Conservation (phyloP, 2,329 filamentous ascomycete species). For the Hansfordia pulvinata region DNA sequence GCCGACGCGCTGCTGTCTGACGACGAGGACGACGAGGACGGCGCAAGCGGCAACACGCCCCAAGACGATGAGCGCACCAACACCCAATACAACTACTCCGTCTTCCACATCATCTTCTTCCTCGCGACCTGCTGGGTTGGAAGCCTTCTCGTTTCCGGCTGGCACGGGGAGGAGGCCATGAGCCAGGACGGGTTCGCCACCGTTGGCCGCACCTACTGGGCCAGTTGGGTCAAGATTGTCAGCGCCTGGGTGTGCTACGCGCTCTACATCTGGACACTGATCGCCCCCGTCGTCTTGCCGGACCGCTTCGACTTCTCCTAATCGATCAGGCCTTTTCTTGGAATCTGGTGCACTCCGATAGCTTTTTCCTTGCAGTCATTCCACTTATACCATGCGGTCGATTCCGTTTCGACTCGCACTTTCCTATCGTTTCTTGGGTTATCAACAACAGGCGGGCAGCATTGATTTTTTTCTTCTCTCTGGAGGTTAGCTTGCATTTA, state of each 20-base stretch:
- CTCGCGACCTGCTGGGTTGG: constrained; percentile 92
- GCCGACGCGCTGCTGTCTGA: constrained; percentile 76
- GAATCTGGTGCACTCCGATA: too few relatives aligned
- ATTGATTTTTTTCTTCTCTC: too few relatives aligned
- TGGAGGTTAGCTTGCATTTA: too few relatives aligned
- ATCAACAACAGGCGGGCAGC: too few relatives aligned
- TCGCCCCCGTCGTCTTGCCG: constrained; percentile 74
- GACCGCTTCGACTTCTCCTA: constrained; percentile 63
- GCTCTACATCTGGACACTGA: constrained; percentile 85
- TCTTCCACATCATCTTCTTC: constrained; percentile 98
- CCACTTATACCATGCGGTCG: too few relatives aligned
- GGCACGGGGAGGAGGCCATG: constrained; percentile 33
- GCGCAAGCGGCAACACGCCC: constrained; percentile 44
- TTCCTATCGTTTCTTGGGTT: too few relatives aligned
- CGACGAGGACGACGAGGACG: constrained; percentile 51
- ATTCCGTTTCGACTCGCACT: too few relatives aligned
- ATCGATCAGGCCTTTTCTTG: constrained; percentile 23
- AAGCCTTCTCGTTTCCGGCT: constrained; percentile 54
- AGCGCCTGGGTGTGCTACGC: constrained; percentile 94
- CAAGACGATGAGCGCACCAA: constrained; percentile 80
- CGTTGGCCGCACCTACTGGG: constrained; percentile 90
- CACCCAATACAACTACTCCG: constrained; percentile 91
- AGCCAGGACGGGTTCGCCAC: constrained; percentile 74
- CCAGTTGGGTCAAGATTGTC: constrained; percentile 98
- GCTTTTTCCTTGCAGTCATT: too few relatives aligned